Base-by-base conservation (phyloP, 23 red algal species). In the Gracilaria domingensis region DNA sequence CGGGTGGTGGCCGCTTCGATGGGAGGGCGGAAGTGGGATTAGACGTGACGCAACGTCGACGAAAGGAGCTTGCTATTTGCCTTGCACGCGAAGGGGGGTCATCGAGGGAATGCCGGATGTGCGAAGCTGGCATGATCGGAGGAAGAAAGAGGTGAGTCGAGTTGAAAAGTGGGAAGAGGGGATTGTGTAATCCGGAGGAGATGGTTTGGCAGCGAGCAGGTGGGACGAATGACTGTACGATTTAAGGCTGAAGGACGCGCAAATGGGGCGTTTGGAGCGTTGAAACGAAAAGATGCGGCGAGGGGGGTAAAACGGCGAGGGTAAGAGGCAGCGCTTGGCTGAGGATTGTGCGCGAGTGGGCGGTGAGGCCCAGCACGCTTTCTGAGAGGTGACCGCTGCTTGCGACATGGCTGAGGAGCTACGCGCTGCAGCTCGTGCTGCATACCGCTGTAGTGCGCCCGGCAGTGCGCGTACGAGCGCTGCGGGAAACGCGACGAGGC, bases 41-140 rank as follows among this genome's bases (percentile, higher is more conserved):
- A 11, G 54, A 18, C 23, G 81, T 25, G 1, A 60, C 3, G 18
- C 54, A 21, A 20, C 42, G 54, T 51, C 65, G 36, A 62, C 81
- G 81, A 29, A 85, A 85, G 37, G 81, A 85, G 45, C 65, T 85
- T 65, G 81, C 81, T 50, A 85, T 85, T 25, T 65, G 59, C 30
- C 81, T 55, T 66, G 81, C 81, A 29, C 81, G 81, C 12, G 81
- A 65, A 33, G 81, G 54, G 8, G 81, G 81, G 20, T 85, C 81
- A 66, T 65, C 59, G 36, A 69, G 60, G 8, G 81, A 69, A 45
- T 26, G 81, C 37, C 40, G 40, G 12, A 82, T 47, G 40, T 65
- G 24, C 23, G 81, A 69, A 40, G 65, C 38, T 35, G 81, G 81
- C 59, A 50, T 65, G 38, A 66, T 85, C 40, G 58, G 33, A 69